Evolutionary conservation across 495 filamentous ascomycete genomes (phyloP), one percentile per base, ranked within the genome.

Genomic region (Hypoxylon subgilvum): DNA sequence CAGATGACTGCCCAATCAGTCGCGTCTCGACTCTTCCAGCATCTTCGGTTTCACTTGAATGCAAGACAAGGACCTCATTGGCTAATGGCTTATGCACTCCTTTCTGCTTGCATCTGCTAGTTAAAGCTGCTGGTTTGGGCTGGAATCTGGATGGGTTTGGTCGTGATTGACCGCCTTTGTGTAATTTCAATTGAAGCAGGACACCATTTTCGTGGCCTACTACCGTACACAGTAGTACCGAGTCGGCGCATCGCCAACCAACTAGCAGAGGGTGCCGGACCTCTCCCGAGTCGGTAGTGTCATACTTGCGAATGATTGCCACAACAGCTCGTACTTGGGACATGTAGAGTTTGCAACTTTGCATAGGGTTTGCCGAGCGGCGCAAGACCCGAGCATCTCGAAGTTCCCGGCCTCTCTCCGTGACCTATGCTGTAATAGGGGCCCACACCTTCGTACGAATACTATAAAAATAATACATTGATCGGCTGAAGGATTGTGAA

Each of bases 31-130:
- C 57, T 63, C 56, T 70, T 70, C 68, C 58, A 70, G 65, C 58
- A 62, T 48, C 54, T 68, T 70, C 65, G 34, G 68, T 70, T 68
- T 70, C 65, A 70, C 58, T 53, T 66, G 22, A 41, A 18, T 36
- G 7, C 30, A 19, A 51, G 34, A 17, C n/a, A 40, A 28, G 18
- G n/a, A 31, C 23, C 38, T 63, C 52, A 69, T 69, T 70, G 65
- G 65, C 40, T 50, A 35, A 51, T 35, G 21, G 51, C 13, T 45
- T 40, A 61, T 65, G 62, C 62, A 65, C 62, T 65, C 62, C 62
- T 65, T 65, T 65, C 51, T 60, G 47, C 57, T 61, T 63, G 58
- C 60, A 69, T 57, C 57, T 46, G 60, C 49, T 40, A 57, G 53
- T 52, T 35, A n/a, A n/a, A n/a, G n/a, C 28, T 27, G 18, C 51